These are phyloP conservation scores for Nakazawaea sp. DNA, from an alignment of 805 yeast species.

Conservation along the genomic window DNA sequence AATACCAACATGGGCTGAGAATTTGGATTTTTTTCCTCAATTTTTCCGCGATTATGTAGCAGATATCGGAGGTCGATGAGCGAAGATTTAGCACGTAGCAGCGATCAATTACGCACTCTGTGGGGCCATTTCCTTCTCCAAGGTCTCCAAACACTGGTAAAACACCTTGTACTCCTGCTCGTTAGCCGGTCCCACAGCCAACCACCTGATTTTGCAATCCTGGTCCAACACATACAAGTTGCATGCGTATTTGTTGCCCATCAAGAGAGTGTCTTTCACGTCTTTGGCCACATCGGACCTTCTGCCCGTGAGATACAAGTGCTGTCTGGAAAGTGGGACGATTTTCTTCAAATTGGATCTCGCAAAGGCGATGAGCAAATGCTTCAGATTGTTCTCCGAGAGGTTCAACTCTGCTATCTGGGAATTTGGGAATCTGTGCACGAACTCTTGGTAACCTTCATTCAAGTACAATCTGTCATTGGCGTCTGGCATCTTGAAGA, in stretches of 20 bases:
- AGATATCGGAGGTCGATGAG: too few species aligned
- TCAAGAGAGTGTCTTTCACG: conserved; percentile 49
- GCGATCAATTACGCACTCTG: background rate
- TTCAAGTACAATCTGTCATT: conserved; percentile 32
- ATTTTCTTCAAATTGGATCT: conserved; percentile 34
- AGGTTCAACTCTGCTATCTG: conserved; percentile 74
- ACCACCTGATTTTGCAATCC: conserved; percentile 80
- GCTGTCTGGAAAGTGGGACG: conserved; percentile 43
- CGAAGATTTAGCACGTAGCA: background rate
- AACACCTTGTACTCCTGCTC: conserved; percentile 56
- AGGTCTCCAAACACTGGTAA: conserved; percentile 60
- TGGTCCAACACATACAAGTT: conserved; percentile 75
- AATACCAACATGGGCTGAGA: too few species aligned
- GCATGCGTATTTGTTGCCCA: conserved; percentile 78
- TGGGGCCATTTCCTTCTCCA: conserved; percentile 37
- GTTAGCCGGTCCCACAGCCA: conserved; percentile 74
- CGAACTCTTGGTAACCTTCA: conserved; percentile 34
- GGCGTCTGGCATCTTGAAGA: conserved; percentile 39
- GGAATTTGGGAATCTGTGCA: conserved; percentile 37
- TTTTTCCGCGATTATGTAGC: too few species aligned
- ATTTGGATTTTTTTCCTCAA: background rate
- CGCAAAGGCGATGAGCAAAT: conserved; percentile 47
- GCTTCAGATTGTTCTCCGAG: conserved; percentile 69
- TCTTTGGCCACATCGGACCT: conserved; percentile 51
- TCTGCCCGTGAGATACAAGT: conserved; percentile 57